Conservation (phyloP, 805 yeast genomes). For the Pachysolen tannophilus region DNA sequence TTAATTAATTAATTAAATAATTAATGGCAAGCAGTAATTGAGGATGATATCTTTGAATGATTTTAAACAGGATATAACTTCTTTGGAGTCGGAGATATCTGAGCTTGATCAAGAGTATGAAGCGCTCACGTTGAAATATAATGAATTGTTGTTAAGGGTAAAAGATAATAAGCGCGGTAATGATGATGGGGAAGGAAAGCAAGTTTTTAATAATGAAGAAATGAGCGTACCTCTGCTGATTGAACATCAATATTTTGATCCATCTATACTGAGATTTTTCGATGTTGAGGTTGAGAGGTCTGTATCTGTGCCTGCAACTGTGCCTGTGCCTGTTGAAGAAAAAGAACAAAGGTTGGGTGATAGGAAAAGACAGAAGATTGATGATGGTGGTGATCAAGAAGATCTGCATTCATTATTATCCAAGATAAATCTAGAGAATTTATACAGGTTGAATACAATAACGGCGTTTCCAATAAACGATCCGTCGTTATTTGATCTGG, state of each 20-base stretch:
- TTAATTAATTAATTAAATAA: too few relatives aligned
- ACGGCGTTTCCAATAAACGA: slow-evolving; percentile 44
- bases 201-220: slow-evolving; percentile 7
- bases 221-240: slow-evolving; percentile 13
- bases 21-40: too few relatives aligned
- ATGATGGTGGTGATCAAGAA: slow-evolving; percentile 6
- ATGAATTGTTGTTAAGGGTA: slow-evolving; percentile 11
- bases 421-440: slow-evolving; percentile 35
- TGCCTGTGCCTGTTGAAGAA: too few relatives aligned
- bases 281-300: slow-evolving; percentile 12
- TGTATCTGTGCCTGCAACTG: too few relatives aligned
- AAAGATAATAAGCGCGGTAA: slow-evolving; percentile 7
- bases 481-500: slow-evolving; percentile 10
- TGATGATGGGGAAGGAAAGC: too few relatives aligned
- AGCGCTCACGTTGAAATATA: slow-evolving; percentile 8
- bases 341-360: slow-evolving; percentile 7
- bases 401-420: slow-evolving; percentile 17
- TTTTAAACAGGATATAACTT: slow-evolving; percentile 4
- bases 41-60: slow-evolving; percentile 3
- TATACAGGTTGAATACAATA: slow-evolving; percentile 38
- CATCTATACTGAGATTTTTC: slow-evolving; percentile 16
- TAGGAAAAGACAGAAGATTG: background rate
- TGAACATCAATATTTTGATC: slow-evolving; percentile 22
- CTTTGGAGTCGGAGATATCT: slow-evolving; percentile 7
- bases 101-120: slow-evolving; percentile 4